Conservation (phyloP, 345 rosid species). For the Psidium friedrichsthalianum region DNA sequence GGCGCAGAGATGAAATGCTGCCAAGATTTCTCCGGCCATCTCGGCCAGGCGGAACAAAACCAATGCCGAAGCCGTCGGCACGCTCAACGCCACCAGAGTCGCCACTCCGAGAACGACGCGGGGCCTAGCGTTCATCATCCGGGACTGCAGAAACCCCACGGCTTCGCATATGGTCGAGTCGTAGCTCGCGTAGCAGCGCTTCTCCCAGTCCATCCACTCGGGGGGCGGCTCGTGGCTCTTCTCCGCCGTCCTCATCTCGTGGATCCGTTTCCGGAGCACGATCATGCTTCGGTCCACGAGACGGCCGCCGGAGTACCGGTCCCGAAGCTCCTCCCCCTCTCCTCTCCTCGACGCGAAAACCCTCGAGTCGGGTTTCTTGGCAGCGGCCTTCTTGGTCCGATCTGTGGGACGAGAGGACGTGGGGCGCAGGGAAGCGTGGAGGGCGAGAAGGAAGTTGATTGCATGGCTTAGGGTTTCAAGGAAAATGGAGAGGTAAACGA, state of each 20-base stretch:
- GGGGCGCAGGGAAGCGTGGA: background rate
- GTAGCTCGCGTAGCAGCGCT: constrained; percentile 12
- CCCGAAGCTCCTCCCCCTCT: background rate
- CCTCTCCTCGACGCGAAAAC: background rate
- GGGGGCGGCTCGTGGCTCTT: constrained; percentile 13
- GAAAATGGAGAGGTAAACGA: background rate
- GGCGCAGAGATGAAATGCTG: background rate
- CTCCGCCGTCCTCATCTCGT: constrained; percentile 23
- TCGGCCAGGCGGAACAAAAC: background rate
- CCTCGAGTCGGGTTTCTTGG: background rate
- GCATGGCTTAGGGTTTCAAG: background rate
- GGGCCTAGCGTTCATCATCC: constrained; percentile 31
- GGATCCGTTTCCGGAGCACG: constrained; percentile 25
- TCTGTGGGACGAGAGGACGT: background rate
- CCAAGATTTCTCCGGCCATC: background rate
- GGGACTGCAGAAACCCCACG: constrained; percentile 25
- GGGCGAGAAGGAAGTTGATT: background rate
- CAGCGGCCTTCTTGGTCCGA: background rate
- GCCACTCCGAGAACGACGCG: constrained; percentile 25
- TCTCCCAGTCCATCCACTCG: constrained; percentile 47
- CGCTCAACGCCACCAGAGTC: constrained; percentile 3
- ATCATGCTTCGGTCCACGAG: constrained; percentile 26
- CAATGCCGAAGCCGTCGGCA: constrained; percentile 8
- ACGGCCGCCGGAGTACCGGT: background rate
- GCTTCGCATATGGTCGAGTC: constrained; percentile 13